Evolutionary conservation across 495 filamentous ascomycete species (phyloP), one percentile per base, ranked within the genome.

Genomic region (Extremus antarcticus): DNA sequence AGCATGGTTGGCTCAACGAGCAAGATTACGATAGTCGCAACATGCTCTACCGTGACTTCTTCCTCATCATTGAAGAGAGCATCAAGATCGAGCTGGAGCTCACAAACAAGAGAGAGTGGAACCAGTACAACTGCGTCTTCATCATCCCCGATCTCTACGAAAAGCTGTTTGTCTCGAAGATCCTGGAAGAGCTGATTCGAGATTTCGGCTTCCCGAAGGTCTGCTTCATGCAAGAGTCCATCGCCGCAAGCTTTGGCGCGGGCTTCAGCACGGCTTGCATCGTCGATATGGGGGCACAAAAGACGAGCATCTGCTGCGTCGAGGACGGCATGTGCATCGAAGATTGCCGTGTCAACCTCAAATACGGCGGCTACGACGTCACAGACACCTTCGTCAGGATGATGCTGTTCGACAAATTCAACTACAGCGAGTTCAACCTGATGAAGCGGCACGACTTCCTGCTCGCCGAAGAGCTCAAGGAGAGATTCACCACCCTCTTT

Each of bases 131-230:
- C 47, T 95, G 90, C 62, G 90, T 95, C 2, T 87, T 97, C 58
- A 82, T 98, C 43, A 89, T 98, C 16, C 94, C 92, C 1, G 92
- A 98, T 65, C 77, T 98, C 0, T 98, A 96, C 69, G 92, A 98
- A 67, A 90, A 92, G 63, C 79, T 78, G 17, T 95, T 96, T 61
- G 86, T 97, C 17, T 84, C 83, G n/a, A 78, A 82, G 49, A 71
- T 88, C 13, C 73, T 98, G 39, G 86, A 94, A 43, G 83, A 92
- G 61, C 76, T 92, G 50, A 80, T 97, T 71, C 85, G 83, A 38
- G 86, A 92, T 64, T 89, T 95, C 64, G 82, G 86, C 23, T 94
- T 98, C 63, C 82, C 80, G 51, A 83, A 84, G 32, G 82, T 95
- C 43, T 90, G 86, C 65, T 92, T 98, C 61, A 90, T 96, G 47